These are phyloP conservation scores for Leccinum obscurum DNA, from an alignment of 768 basidiomycete genomes.

Conservation along the genomic window DNA sequence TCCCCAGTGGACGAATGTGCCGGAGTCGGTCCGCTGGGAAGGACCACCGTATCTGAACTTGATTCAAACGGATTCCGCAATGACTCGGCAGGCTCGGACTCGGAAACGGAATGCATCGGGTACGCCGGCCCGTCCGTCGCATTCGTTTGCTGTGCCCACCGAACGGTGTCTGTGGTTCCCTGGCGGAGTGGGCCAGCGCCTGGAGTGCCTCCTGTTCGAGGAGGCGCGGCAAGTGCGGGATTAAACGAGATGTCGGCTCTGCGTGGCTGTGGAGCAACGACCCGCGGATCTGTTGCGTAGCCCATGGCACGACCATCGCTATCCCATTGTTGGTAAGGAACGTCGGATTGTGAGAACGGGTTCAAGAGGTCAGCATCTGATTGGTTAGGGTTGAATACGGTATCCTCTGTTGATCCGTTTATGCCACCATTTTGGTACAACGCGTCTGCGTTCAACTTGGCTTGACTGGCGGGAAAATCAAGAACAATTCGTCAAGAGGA, in stretches of 20 bases:
- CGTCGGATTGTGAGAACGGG: conserved; percentile 28
- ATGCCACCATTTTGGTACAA: conserved; percentile 32
- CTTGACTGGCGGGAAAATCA: conserved; percentile 45
- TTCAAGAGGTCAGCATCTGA: conserved; percentile 45
- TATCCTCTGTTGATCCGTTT: conserved; percentile 31
- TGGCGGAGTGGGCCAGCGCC: conserved; percentile 18
- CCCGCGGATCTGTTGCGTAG: conserved; percentile 42
- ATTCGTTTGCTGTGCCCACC: conserved; percentile 33
- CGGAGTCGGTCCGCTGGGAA: conserved; percentile 14
- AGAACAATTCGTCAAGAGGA: not conserved
- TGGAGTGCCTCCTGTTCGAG: conserved; percentile 16
- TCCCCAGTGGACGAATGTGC: conserved; percentile 11
- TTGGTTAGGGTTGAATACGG: conserved; percentile 36
- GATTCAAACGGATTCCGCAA: conserved; percentile 30
- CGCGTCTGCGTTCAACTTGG: conserved; percentile 42
- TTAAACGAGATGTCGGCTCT: conserved; percentile 21
- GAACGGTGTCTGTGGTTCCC: conserved; percentile 32
- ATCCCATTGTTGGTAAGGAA: conserved; percentile 52
- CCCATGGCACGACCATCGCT: conserved; percentile 49
- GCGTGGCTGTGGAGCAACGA: conserved; percentile 55
- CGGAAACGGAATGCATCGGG: conserved; percentile 22
- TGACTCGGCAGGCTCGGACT: conserved; percentile 8
- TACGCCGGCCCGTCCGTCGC: conserved; percentile 27
- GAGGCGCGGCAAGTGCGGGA: conserved; percentile 9
- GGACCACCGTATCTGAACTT: conserved; percentile 20